These are phyloP conservation scores for Neohortaea acidophila DNA, from an alignment of 495 filamentous ascomycete genomes.

Conservation along the genomic window DNA sequence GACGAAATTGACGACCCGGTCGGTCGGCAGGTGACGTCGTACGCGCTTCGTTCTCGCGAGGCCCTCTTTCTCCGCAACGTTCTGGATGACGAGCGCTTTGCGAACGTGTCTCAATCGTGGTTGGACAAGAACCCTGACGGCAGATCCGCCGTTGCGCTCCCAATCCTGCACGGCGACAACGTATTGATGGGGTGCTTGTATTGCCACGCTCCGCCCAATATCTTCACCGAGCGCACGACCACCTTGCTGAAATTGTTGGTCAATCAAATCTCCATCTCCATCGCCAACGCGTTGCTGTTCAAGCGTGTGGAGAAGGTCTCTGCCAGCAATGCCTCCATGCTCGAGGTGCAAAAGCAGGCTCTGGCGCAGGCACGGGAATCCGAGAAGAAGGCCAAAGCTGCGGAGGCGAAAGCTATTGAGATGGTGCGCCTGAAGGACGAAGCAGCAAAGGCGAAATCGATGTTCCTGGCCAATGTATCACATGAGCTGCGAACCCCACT, in stretches of 20 bases:
- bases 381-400: conserved; percentile 67
- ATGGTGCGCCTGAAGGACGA: conserved; percentile 84
- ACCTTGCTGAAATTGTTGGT: conserved; percentile 73
- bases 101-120: conserved; percentile 60
- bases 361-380: conserved; percentile 64
- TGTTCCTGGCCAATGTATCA: conserved; percentile 85
- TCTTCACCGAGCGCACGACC: conserved; percentile 76
- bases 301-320: conserved; percentile 39
- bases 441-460: conserved; percentile 76
- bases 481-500: conserved; percentile 20
- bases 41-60: conserved; percentile 71
- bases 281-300: conserved; percentile 75
- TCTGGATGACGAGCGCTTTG: conserved; percentile 71
- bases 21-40: conserved; percentile 63
- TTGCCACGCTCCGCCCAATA: conserved; percentile 68
- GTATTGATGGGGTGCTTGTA: conserved; percentile 70
- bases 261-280: conserved; percentile 78
- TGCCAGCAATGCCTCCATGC: conserved; percentile 66
- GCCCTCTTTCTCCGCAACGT: conserved; percentile 71
- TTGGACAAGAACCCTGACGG: conserved; percentile 50
- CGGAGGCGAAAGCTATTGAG: conserved; percentile 68
- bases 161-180: conserved; percentile 64
- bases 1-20: conserved; percentile 48
- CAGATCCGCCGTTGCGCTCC: conserved; percentile 69
- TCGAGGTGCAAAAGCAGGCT: conserved; percentile 69